Conservation (phyloP, 352 stramenopile genomes). For the Thalassiosira hispida region DNA sequence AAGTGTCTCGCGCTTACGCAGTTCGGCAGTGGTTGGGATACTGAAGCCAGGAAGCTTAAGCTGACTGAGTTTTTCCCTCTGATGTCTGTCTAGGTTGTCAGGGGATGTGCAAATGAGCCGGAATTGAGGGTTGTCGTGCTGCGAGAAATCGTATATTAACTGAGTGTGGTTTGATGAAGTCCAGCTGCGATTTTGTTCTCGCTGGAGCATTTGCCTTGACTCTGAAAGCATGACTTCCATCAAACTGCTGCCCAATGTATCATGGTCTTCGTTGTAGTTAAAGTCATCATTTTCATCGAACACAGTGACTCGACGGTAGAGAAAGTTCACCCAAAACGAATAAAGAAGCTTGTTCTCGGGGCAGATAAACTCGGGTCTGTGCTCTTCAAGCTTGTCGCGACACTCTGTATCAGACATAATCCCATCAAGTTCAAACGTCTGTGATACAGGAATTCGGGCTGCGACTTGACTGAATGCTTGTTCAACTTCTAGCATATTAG, state of each 20-base stretch:
- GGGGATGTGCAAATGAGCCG: conserved; percentile 58
- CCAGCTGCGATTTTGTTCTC: conserved; percentile 51
- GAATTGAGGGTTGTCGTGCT: conserved; percentile 49
- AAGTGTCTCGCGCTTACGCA: conserved; percentile 49
- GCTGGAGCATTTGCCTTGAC: conserved; percentile 42
- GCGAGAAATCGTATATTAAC: conserved; percentile 65
- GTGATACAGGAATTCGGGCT: conserved; percentile 48
- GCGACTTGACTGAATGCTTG: conserved; percentile 38
- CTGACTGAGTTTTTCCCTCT: conserved; percentile 30
- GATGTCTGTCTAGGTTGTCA: conserved; percentile 31
- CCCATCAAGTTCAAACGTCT: conserved; percentile 69
- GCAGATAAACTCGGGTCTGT: conserved; percentile 45
- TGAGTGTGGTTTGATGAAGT: conserved; percentile 52
- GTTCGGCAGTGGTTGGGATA: conserved; percentile 49
- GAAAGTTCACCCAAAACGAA: conserved; percentile 62
- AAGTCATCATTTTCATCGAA: conserved; percentile 70
- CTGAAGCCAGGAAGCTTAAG: conserved; percentile 56
- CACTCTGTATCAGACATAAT: conserved; percentile 50
- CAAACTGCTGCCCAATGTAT: conserved; percentile 61
- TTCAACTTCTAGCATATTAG: conserved; percentile 49
- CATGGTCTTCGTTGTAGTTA: conserved; percentile 54
- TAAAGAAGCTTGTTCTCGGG: conserved; percentile 46
- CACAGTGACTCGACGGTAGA: conserved; percentile 50
- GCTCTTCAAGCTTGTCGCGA: conserved; percentile 42
- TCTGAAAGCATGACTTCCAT: conserved; percentile 70